Percentiles rank a stretch among this genome's conserved stretches.
Conservation (phyloP, 1,284 basidiomycete species). For the Moesziomyces sp. region DNA sequence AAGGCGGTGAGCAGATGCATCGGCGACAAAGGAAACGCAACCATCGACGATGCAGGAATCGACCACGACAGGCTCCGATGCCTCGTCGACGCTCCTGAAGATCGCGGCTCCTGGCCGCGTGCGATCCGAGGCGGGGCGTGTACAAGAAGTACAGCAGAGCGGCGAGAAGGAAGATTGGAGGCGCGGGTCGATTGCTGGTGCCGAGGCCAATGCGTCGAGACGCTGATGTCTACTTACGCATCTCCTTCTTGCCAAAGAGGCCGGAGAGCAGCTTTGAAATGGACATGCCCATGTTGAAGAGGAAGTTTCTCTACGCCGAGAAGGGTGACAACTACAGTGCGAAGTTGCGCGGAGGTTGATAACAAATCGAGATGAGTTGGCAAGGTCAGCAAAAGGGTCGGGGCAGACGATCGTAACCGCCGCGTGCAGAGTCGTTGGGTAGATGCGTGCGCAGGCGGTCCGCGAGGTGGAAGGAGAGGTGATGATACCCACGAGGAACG, state of each 20-base stretch:
- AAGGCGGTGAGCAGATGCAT: constrained; percentile 1
- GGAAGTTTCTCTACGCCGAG: constrained; percentile 40
- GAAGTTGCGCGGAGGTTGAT: background rate
- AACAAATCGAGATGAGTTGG: background rate
- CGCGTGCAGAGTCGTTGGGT: background rate
- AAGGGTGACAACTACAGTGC: constrained; percentile 15
- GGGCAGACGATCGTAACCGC: background rate
- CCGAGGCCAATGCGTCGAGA: background rate
- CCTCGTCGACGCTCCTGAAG: background rate
- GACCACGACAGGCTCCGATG: background rate
- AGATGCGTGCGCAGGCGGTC: background rate
- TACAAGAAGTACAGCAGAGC: constrained; percentile 2
- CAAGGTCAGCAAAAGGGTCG: constrained; percentile 24
- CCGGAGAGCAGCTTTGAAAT: constrained; percentile 67
- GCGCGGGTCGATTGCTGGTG: constrained; percentile 5
- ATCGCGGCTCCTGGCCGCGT: background rate
- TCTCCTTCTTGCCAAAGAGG: constrained; percentile 68
- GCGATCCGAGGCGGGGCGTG: too few relatives aligned
- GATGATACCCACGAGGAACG: background rate
- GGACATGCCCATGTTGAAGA: constrained; percentile 63
- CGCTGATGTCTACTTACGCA: constrained; percentile 53
- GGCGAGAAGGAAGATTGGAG: background rate
- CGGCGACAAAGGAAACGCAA: background rate
- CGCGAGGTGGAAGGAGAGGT: background rate
- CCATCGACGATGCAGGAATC: background rate